Evolutionary conservation across 768 basidiomycete genomes (phyloP), one percentile per base, ranked within the genome.

Genomic region (Termitomyces bulborhizus): DNA sequence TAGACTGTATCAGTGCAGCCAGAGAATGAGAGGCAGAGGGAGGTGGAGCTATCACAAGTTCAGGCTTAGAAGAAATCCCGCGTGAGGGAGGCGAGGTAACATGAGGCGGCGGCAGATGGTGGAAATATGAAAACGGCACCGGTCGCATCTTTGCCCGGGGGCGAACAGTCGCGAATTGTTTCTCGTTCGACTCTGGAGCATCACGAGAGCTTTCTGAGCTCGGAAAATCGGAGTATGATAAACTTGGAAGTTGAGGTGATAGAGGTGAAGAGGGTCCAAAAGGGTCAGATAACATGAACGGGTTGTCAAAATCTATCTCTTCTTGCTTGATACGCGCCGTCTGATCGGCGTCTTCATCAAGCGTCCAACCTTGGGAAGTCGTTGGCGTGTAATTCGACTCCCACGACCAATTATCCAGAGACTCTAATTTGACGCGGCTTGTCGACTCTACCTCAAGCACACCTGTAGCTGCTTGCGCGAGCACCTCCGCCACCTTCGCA

Each of bases 371-470:
- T 27, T 66, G 57, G 37, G 55, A 54, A 27, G 60, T 54, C 9
- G 56, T 58, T 8, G 21, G 21, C 21, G 58, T 59, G 48, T 71
- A 68, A 18, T 57, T 56, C 15, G 64, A 57, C 37, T 78, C 73
- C 76, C 76, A 79, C 56, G 68, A 72, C 80, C 79, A 80, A 15
- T 57, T 55, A 55, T 76, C 78, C 31, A 71, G 53, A 12, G 75
- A 65, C 59, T 83, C 80, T 7, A 73, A 61, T 60, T 83, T 78
- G 55, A 80, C 64, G 48, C 65, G 62, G 16, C 58, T 63, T 6
- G 61, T 59, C 13, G 63, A 61, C 29, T 69, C 67, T 6, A 66
- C 63, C 42, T 72, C 67, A 27, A 68, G 57, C 3, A 60, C 58
- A 39, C 61, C 57, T 3, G 69, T 68, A 4, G 71, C 70, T 6